Percentiles rank a stretch among this genome's conserved stretches.
phyloP scores from a whole-genome alignment of 768 basidiomycete species.

The Piloderma croceum region DNA sequence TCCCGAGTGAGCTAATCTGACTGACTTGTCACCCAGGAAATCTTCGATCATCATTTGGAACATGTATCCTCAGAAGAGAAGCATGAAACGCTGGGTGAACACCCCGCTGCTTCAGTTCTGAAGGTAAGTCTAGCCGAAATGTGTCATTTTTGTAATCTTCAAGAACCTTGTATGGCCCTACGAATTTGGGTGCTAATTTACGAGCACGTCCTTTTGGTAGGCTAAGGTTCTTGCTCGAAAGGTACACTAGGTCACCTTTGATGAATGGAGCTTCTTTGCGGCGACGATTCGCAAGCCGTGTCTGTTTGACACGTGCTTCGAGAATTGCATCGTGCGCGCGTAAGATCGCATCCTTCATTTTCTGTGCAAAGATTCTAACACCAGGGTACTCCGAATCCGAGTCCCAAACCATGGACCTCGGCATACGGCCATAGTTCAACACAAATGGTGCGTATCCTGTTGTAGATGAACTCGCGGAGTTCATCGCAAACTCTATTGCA shows the following conservation, averaged over 20 bases:
- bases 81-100: constrained; percentile 31
- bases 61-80: constrained; percentile 11
- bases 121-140: constrained; percentile 23
- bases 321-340: constrained; percentile 29
- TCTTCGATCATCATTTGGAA: constrained; percentile 21
- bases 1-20: constrained; percentile 14
- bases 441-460: constrained; percentile 19
- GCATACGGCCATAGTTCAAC: constrained; percentile 9
- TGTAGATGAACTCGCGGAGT: constrained; percentile 7
- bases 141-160: constrained; percentile 12
- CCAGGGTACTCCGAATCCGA: constrained; percentile 18
- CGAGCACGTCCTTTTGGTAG: constrained; percentile 22
- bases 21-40: constrained; percentile 18
- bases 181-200: constrained; percentile 22
- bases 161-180: constrained; percentile 19
- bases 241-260: constrained; percentile 23
- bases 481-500: constrained; percentile 21
- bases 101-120: constrained; percentile 15
- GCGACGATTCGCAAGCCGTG: constrained; percentile 20
- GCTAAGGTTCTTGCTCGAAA: constrained; percentile 22
- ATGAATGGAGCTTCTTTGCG: constrained; percentile 12
- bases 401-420: constrained; percentile 16
- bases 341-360: constrained; percentile 24
- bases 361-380: constrained; percentile 20
- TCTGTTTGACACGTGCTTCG: constrained; percentile 27